These are phyloP conservation scores for Lolium rigidum DNA, from an alignment of 176 grass and related monocot genomes.

Conservation along the genomic window DNA sequence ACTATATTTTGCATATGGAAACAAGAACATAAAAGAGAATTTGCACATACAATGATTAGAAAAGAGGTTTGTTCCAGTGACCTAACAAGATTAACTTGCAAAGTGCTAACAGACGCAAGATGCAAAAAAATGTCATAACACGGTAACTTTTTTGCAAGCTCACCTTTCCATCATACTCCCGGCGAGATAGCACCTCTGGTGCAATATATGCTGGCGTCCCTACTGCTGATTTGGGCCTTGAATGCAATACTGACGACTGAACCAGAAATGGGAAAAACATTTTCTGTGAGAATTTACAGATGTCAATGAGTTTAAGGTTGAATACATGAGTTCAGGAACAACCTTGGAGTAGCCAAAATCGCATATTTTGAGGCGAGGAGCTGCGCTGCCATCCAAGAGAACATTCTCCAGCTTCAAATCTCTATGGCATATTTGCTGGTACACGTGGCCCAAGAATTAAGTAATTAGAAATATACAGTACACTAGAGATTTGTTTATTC, in stretches of 20 bases:
- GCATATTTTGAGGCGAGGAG: conserved; percentile 92
- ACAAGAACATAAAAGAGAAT: conserved; percentile 11
- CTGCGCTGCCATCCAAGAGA: conserved; percentile 84
- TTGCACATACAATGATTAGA: conserved; percentile 31
- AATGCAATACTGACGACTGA: conserved; percentile 89
- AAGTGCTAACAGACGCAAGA: conserved; percentile 4
- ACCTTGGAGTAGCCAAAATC: conserved; percentile 99
- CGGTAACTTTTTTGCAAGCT: conserved; percentile 30
- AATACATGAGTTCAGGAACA: conserved; percentile 15
- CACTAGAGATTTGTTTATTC: neutral
- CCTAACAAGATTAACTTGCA: conserved; percentile 27
- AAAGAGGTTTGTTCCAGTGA: conserved; percentile 19
- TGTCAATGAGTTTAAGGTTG: conserved; percentile 3
- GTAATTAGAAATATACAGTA: conserved; percentile 29
- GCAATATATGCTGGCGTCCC: conserved; percentile 95
- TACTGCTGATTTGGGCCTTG: conserved; percentile 88
- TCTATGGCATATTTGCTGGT: conserved; percentile 96
- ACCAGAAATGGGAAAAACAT: conserved; percentile 38
- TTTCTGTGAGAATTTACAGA: conserved; percentile 32
- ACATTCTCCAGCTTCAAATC: conserved; percentile 97
- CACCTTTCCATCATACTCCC: conserved; percentile 93
- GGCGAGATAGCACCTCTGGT: conserved; percentile 85
- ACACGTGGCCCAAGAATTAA: neutral
- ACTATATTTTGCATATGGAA: conserved; percentile 16
- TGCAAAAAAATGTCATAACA: neutral